phyloP scores from a whole-genome alignment of 108 stramenopile genomes.

The Stephanodiscus minutulus region DNA sequence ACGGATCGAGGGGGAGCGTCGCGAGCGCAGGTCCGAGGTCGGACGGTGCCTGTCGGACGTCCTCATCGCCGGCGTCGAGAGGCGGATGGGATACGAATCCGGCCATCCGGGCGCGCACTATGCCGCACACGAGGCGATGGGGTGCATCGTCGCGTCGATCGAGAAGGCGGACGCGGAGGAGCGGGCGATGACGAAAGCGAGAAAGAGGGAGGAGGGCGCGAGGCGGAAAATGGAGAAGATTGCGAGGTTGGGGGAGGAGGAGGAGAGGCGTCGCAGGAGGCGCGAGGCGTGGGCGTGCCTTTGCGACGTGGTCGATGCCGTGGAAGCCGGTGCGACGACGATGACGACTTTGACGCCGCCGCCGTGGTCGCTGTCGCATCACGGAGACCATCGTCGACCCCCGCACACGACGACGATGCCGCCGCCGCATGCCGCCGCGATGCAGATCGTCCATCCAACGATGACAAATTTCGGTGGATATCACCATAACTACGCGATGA shows the following conservation, averaged over 20 bases:
- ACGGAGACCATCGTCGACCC: not conserved
- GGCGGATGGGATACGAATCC: slow-evolving; percentile 13
- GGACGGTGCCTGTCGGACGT: no score
- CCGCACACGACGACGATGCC: not conserved
- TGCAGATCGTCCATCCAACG: no score
- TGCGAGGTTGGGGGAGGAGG: not conserved
- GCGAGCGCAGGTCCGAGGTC: no score
- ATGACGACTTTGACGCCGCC: not conserved
- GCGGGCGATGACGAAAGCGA: not conserved
- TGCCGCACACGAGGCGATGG: slow-evolving; percentile 24
- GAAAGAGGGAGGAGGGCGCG: not conserved
- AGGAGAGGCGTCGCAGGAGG: not conserved
- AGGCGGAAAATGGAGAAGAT: not conserved
- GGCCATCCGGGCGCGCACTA: slow-evolving; percentile 15
- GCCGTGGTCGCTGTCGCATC: no score
- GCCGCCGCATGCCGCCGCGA: no score
- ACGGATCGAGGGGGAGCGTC: no score
- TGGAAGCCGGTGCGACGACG: not conserved
- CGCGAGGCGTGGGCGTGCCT: not conserved
- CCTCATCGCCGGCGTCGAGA: slow-evolving; percentile 11
- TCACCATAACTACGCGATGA: not conserved
- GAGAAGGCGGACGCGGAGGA: slow-evolving; percentile 1
- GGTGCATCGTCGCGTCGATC: not conserved
- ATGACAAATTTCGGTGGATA: no score
- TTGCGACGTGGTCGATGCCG: not conserved